Evolutionary conservation across 2,329 filamentous ascomycete species (phyloP), one percentile per base, ranked within the genome.

Genomic region (Mariannaea elegans): DNA sequence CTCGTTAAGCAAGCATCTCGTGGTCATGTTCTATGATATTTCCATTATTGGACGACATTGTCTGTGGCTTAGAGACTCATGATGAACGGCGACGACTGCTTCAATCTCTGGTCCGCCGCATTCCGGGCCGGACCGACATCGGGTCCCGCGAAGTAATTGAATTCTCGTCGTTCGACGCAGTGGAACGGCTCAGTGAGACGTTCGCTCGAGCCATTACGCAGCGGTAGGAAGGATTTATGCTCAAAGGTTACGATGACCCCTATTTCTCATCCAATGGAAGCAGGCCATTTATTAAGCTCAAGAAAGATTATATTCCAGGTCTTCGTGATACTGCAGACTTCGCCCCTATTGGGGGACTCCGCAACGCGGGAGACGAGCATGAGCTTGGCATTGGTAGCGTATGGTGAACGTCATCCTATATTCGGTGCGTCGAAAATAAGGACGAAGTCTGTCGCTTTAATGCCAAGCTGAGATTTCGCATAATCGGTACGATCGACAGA

Each of bases 321-420:
- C 59, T 92, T 71, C 90, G 90, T 1, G 91, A 93, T 61, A 85
- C 90, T 42, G 89, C 89, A 14, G 92, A 94, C 72, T 89, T 94
- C 69, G 87, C 88, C 4, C 81, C 93, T 2, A 77, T 94, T n/a
- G 91, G 90, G 1, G 91, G 84, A 9, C 84, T 84, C 23, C 91
- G 89, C 65, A 84, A 91, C 63, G 77, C 87, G 3, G 80, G 81
- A 52, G 82, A 86, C 59, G 88, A 87, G 4, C 78, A 80, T 39
- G 78, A 81, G 18, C 79, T 84, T 29, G 73, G 77, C 13, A 68
- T 86, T 4, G 78, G 77, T 10, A 78, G 80, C n/a, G 69, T 89
- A 44, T 80, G 82, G 45, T 94, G 88, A 87, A 94, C 90, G 1
- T 85, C 89, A 51, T 94, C 93, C 69, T 86, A 89, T 69, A 78